Evolutionary conservation across 345 rosid genomes (phyloP).

Genomic region (Punica granatum): DNA sequence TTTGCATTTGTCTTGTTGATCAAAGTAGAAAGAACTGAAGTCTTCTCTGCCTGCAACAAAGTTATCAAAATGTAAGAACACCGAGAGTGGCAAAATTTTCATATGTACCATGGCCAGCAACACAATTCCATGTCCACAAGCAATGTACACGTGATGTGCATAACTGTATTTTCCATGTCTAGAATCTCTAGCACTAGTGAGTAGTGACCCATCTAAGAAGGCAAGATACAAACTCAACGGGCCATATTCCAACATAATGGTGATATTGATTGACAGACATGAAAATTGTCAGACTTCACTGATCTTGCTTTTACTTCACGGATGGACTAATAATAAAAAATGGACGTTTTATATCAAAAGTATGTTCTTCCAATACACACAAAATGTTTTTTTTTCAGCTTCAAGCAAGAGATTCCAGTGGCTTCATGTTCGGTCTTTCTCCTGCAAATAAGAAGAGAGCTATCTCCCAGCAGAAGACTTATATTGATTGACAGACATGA

Average conservation of each 20-base stretch:
- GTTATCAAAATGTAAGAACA: neutral
- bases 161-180: neutral
- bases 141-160: neutral
- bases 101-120: neutral
- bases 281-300: too few relatives aligned
- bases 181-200: neutral
- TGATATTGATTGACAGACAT: too few relatives aligned
- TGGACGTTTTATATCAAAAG: too few relatives aligned
- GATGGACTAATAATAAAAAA: too few relatives aligned
- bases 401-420: neutral
- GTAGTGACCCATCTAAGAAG: neutral
- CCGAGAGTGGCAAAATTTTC: neutral
- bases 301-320: too few relatives aligned
- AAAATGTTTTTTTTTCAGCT: too few relatives aligned
- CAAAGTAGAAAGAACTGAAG: slow-evolving; percentile 53
- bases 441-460: neutral
- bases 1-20: slow-evolving; percentile 90
- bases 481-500: too few relatives aligned
- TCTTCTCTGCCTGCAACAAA: slow-evolving; percentile 50
- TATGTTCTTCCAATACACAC: too few relatives aligned
- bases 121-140: neutral
- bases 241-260: neutral
- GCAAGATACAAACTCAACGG: neutral
- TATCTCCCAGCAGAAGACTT: too few relatives aligned
- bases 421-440: neutral